Base-by-base conservation (phyloP, 2,329 filamentous ascomycete species). In the Cladosporium velox region DNA sequence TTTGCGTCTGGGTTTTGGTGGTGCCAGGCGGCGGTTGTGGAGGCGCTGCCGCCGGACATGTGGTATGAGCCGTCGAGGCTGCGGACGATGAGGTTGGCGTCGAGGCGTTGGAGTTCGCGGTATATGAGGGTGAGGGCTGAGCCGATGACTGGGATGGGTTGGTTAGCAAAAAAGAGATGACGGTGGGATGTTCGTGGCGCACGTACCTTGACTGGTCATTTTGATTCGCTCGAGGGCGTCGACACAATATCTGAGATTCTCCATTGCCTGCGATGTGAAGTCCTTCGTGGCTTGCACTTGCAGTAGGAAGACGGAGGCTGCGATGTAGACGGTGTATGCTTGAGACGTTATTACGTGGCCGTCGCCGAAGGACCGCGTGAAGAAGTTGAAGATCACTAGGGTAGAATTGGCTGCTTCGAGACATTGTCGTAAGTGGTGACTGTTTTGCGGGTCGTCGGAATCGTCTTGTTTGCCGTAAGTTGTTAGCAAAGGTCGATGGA, bases 391-490 rank as follows among this genome's bases (percentile, higher is more conserved):
- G n/a, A 64, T 44, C 1, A 64, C 44, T 15, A 64, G n/a, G 12
- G 51, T 64, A 10, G 51, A 54, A 15, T 64, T 64, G 61, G 61
- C 61, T 4, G 61, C 49, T 57, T 64, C 61, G 4, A 64, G 51
- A 28, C 61, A 64, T 6, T 64, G 61, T 14, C 61, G 34, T 2
- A 64, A 28, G 15, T 64, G 61, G 32, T 64, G 61, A 10, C 61
- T 54, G 38, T 32, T 64, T 11, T 64, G 61, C 0, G 61, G 51
- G 28, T 64, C 61, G 4, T 57, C 38, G 28, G n/a, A n/a, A 4
- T 59, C 51, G n/a, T 64, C 61, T 47, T 64, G 61, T 5, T 64
- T 64, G 24, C 61, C 61, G 18, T 64, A 57, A 4, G 61, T 64
- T 10, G 61, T 64, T 3, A 64, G 61, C 15, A 64, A 49, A 35